phyloP scores from a whole-genome alignment of 805 yeast species.

The Komagataella populi region DNA sequence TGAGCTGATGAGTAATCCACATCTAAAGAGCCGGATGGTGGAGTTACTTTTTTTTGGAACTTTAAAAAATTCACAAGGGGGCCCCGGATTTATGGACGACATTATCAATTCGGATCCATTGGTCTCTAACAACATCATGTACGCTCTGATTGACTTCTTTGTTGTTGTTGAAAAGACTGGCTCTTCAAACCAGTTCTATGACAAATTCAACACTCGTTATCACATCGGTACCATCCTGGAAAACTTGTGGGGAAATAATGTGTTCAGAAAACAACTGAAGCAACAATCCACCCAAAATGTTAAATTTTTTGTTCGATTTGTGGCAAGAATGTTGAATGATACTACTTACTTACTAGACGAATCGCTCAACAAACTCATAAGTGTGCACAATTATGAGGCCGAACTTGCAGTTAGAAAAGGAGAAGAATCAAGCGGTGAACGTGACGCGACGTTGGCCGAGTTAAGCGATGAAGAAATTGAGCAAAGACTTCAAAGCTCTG shows the following conservation, averaged over 20 bases:
- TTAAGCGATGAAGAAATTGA: slow-evolving; percentile 43
- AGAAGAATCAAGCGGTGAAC: slow-evolving; percentile 25
- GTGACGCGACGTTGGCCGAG: not conserved
- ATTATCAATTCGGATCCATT: slow-evolving; percentile 51
- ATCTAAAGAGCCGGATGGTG: slow-evolving; percentile 72
- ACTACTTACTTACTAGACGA: slow-evolving; percentile 88
- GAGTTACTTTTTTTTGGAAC: slow-evolving; percentile 73
- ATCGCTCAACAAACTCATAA: slow-evolving; percentile 64
- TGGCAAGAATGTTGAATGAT: slow-evolving; percentile 91
- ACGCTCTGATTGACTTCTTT: slow-evolving; percentile 78
- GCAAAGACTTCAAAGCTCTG: slow-evolving; percentile 45
- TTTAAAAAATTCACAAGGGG: slow-evolving; percentile 28
- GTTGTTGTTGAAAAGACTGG: slow-evolving; percentile 96
- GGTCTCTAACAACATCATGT: slow-evolving; percentile 54
- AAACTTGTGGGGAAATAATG: slow-evolving; percentile 65
- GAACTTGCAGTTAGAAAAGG: slow-evolving; percentile 42
- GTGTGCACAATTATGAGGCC: slow-evolving; percentile 62
- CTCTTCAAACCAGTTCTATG: slow-evolving; percentile 88
- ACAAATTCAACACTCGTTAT: slow-evolving; percentile 84
- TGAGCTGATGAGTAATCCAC: slow-evolving; percentile 81
- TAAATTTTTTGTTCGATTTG: slow-evolving; percentile 81
- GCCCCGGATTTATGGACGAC: slow-evolving; percentile 62
- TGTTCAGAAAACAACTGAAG: slow-evolving; percentile 56
- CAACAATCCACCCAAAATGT: slow-evolving; percentile 54
- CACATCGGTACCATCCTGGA: slow-evolving; percentile 76